Evolutionary conservation across 2,329 filamentous ascomycete species (phyloP).

Genomic region (Cladobotryum mycophilum): DNA sequence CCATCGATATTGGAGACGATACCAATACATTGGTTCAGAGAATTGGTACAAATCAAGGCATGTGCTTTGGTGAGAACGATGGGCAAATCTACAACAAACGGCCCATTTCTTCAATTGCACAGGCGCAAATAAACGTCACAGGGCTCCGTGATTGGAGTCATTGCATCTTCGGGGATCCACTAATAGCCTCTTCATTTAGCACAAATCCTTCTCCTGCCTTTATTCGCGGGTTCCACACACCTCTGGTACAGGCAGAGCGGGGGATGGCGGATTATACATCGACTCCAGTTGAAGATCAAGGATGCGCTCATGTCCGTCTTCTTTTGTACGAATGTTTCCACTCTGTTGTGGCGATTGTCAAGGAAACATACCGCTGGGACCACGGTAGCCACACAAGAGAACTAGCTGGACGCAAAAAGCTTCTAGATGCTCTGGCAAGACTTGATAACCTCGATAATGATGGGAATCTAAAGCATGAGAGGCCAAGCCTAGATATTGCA

Average conservation of each 20-base stretch:
- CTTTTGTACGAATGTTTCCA: conserved; percentile 55
- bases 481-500: conserved; percentile 35
- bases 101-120: not conserved
- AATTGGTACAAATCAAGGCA: not conserved
- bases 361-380: conserved; percentile 48
- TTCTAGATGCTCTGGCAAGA: conserved; percentile 41
- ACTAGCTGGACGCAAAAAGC: conserved; percentile 44
- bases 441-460: conserved; percentile 37
- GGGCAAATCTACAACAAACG: not conserved
- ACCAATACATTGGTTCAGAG: conserved; percentile 41
- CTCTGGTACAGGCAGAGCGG: not conserved
- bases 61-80: conserved; percentile 3
- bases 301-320: conserved; percentile 39
- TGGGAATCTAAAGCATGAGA: conserved; percentile 22
- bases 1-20: conserved; percentile 47
- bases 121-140: conserved; percentile 30
- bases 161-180: conserved; percentile 53
- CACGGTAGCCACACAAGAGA: conserved; percentile 44
- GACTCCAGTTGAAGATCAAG: conserved; percentile 32
- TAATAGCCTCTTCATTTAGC: conserved; percentile 46
- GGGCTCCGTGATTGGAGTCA: conserved; percentile 55
- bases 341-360: conserved; percentile 44
- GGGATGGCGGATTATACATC: conserved; percentile 26
- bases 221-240: not conserved
- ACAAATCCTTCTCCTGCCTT: conserved; percentile 33